These are phyloP conservation scores for Mucor saturninus DNA, from an alignment of 371 early-diverging fungal species.

Conservation along the genomic window DNA sequence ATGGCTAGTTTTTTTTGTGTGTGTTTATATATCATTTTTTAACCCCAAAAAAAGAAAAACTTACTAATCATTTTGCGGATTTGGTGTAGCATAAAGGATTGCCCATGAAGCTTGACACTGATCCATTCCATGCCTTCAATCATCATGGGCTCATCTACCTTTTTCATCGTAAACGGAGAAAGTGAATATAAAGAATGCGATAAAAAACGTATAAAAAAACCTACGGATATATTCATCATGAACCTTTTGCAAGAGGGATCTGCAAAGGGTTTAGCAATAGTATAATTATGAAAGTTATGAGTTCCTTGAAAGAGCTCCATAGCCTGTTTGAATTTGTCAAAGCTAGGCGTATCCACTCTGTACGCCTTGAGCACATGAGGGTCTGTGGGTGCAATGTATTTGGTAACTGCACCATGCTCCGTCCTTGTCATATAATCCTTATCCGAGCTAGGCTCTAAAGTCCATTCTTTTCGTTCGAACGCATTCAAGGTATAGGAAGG, in stretches of 20 bases:
- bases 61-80: conserved; percentile 99
- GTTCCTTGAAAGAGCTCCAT: conserved; percentile 87
- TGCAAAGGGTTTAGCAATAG: conserved; percentile 76
- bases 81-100: conserved; percentile 99
- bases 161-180: too few relatives aligned
- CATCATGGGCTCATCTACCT: conserved; percentile 79
- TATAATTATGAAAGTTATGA: conserved; percentile 97
- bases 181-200: neutral
- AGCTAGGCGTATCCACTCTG: conserved; percentile 62
- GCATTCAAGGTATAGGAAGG: conserved; percentile 89
- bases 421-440: conserved; percentile 39
- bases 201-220: neutral
- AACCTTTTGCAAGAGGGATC: conserved; percentile 81
- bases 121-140: conserved; percentile 90
- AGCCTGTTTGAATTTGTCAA: conserved; percentile 70
- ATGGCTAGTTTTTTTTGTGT: conserved; percentile 50
- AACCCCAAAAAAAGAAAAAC: neutral
- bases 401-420: conserved; percentile 35
- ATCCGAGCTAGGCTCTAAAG: conserved; percentile 11
- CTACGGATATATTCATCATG: conserved; percentile 77
- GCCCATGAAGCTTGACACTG: conserved; percentile 91
- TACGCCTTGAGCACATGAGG: conserved; percentile 60
- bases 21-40: neutral
- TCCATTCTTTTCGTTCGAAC: conserved; percentile 18
- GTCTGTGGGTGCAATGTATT: conserved; percentile 43